phyloP scores from a whole-genome alignment of 768 basidiomycete genomes.

The Ephemerocybe angulata region DNA sequence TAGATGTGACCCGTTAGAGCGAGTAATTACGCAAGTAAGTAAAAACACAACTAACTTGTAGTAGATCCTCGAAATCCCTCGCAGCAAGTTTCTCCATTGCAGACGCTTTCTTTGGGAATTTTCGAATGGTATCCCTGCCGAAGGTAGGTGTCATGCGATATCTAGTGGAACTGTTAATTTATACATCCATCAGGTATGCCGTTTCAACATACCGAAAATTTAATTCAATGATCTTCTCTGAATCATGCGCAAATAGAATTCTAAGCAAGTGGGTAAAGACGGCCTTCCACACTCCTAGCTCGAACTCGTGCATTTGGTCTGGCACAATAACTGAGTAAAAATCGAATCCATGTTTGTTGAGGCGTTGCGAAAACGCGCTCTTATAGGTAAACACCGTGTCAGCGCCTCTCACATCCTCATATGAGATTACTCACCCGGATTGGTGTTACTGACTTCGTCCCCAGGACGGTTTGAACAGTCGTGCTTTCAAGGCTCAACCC shows the following conservation, averaged over 20 bases:
- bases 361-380: slow-evolving; percentile 29
- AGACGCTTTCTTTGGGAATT: slow-evolving; percentile 31
- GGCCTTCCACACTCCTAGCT: slow-evolving; percentile 35
- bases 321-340: slow-evolving; percentile 26
- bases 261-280: slow-evolving; percentile 33
- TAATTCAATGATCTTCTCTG: slow-evolving; percentile 22
- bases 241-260: slow-evolving; percentile 31
- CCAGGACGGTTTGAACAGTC: slow-evolving; percentile 4
- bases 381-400: slow-evolving; percentile 11
- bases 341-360: slow-evolving; percentile 17
- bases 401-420: neutral
- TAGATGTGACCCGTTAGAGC: slow-evolving; percentile 1
- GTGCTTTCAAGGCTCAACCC: slow-evolving; percentile 3
- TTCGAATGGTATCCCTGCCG: slow-evolving; percentile 30
- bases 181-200: neutral
- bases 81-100: slow-evolving; percentile 35
- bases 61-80: slow-evolving; percentile 39
- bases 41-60: slow-evolving; percentile 30
- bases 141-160: slow-evolving; percentile 27
- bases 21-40: neutral
- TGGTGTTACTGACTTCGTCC: slow-evolving; percentile 7
- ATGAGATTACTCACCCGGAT: slow-evolving; percentile 9
- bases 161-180: slow-evolving; percentile 29
- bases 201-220: slow-evolving; percentile 17
- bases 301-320: slow-evolving; percentile 38